Conservation (phyloP, 2,329 filamentous ascomycete species). For the Colletotrichum higginsianum region DNA sequence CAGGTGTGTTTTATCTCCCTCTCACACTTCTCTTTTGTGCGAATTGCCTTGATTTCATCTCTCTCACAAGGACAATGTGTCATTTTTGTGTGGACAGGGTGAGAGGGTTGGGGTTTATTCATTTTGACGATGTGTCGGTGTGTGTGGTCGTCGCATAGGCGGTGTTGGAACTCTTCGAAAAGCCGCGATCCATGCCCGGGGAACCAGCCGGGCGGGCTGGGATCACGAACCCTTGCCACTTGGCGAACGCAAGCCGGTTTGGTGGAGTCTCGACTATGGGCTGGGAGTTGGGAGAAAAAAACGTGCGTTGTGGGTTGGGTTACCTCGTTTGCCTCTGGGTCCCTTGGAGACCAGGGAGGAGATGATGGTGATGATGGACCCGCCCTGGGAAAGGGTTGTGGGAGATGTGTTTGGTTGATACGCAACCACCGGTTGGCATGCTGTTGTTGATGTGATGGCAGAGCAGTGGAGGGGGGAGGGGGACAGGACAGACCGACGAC, state of each 20-base stretch:
- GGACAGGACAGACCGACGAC: slow-evolving; percentile 1
- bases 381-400: slow-evolving; percentile 17
- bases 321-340: slow-evolving; percentile 28
- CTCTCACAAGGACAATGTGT: neutral
- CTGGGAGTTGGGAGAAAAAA: neutral
- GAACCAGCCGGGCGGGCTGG: slow-evolving; percentile 1
- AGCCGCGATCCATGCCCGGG: neutral
- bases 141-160: slow-evolving; percentile 13
- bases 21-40: neutral
- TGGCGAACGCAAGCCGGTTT: slow-evolving; percentile 9
- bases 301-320: slow-evolving; percentile 38
- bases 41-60: neutral
- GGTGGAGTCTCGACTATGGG: neutral
- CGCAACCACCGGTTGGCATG: slow-evolving; percentile 3
- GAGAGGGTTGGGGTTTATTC: slow-evolving; percentile 13
- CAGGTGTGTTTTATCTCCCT: no score
- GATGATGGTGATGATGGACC: slow-evolving; percentile 2
- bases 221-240: slow-evolving; percentile 3
- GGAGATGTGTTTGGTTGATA: slow-evolving; percentile 3
- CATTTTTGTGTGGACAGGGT: slow-evolving; percentile 17
- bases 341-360: neutral
- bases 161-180: slow-evolving; percentile 1
- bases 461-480: neutral
- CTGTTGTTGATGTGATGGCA: slow-evolving; percentile 2
- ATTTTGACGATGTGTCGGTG: slow-evolving; percentile 17